Conservation (phyloP, 805 yeast genomes). For the Nakazawaea pomicola region DNA sequence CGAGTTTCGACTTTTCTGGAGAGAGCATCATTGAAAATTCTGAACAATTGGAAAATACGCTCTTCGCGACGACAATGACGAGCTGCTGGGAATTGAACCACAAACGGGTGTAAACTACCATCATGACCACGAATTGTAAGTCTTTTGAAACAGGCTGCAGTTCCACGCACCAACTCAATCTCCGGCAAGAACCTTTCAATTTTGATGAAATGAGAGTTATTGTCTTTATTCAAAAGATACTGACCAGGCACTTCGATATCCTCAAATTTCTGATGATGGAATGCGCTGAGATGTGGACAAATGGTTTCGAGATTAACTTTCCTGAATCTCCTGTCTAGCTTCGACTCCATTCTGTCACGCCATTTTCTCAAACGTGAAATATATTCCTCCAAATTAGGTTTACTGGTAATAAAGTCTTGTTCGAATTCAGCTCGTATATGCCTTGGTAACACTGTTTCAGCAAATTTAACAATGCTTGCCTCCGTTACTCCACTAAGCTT, state of each 20-base stretch:
- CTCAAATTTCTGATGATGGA: constrained; percentile 97
- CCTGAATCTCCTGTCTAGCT: constrained; percentile 77
- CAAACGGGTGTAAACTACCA: constrained; percentile 87
- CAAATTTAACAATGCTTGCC: constrained; percentile 79
- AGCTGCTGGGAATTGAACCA: constrained; percentile 97
- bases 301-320: constrained; percentile 80
- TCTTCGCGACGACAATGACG: constrained; percentile 97
- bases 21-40: constrained; percentile 80
- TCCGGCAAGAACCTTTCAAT: constrained; percentile 90
- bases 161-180: constrained; percentile 83
- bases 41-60: constrained; percentile 83
- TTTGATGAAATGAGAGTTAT: constrained; percentile 84
- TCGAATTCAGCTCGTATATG: constrained; percentile 88
- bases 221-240: constrained; percentile 82
- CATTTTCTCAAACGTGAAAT: constrained; percentile 80
- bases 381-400: constrained; percentile 86
- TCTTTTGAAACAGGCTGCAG: constrained; percentile 85
- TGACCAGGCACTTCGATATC: constrained; percentile 98
- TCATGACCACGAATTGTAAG: constrained; percentile 89
- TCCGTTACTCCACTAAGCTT: constrained; percentile 88
- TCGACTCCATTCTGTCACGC: constrained; percentile 91
- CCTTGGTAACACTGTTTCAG: constrained; percentile 87
- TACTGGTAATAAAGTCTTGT: constrained; percentile 79
- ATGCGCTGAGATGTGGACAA: constrained; percentile 93
- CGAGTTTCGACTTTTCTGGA: constrained; percentile 82